A percentile compares a stretch with the other conserved stretches of the same genome.
These are phyloP conservation scores for Fomitopsis betulina DNA, from an alignment of 1,284 basidiomycete species.

Conservation along the genomic window DNA sequence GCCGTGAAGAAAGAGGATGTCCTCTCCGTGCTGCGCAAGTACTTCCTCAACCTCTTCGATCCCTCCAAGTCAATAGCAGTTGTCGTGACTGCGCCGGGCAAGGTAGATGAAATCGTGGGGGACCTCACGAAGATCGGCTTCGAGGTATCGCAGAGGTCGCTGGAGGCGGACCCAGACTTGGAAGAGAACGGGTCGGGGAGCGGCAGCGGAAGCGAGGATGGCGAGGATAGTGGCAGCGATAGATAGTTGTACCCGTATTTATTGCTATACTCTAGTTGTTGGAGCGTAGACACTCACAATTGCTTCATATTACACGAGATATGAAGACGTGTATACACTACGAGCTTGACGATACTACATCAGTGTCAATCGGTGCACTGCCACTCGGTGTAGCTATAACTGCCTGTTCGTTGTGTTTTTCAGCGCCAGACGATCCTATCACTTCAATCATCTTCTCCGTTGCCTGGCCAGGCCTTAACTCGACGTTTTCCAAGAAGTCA, in stretches of 20 bases:
- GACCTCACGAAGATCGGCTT: constrained; percentile 72
- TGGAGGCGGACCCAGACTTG: constrained; percentile 53
- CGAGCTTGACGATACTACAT: not conserved
- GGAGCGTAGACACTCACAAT: constrained; percentile 7
- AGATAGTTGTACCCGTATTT: not conserved
- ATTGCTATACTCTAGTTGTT: constrained; percentile 11
- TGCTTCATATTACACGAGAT: not conserved
- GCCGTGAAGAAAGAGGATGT: constrained; percentile 78
- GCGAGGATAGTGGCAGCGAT: constrained; percentile 24
- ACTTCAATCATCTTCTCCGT: constrained; percentile 66
- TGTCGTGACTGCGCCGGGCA: constrained; percentile 80
- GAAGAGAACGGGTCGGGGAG: constrained; percentile 25
- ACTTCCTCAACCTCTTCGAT: constrained; percentile 88
- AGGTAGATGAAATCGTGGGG: constrained; percentile 69
- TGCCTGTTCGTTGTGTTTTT: not conserved
- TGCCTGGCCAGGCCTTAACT: constrained; percentile 78
- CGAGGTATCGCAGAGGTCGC: constrained; percentile 66
- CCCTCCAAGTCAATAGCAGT: constrained; percentile 75
- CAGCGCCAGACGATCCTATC: constrained; percentile 23
- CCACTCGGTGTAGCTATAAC: not conserved
- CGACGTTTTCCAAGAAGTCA: constrained; percentile 82
- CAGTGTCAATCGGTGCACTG: not conserved
- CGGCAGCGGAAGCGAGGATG: constrained; percentile 19
- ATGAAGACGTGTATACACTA: not conserved
- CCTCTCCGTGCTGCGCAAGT: constrained; percentile 60